Base-by-base conservation (phyloP, 306 rosid genomes). In the Mimosa pudica region DNA sequence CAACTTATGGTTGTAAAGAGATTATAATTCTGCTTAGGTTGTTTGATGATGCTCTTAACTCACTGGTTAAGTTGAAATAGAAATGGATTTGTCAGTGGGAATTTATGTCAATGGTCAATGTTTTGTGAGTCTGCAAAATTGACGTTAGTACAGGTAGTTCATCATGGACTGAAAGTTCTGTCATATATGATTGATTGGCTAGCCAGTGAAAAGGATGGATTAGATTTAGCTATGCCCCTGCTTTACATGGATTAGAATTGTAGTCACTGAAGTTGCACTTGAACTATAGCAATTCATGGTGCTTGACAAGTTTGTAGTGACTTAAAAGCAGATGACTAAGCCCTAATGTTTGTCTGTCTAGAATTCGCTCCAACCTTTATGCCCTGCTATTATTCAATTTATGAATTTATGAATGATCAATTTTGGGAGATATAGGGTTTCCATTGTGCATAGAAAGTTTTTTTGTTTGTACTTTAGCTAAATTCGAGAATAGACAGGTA, bases 351-450 rank as follows among this genome's bases (percentile, higher is more conserved):
- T 41, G 76, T 44, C 17, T 32, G 63, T 45, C 70, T 57, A 8
- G 44, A 20, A 45, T 52, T 52, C 14, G 14, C 41, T 44, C 33
- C 41, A 24, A 1, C 74, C 35, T 45, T 3, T 70, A 2, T 3
- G 38, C 24, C 8, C 38, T 73, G 68, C 64, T 35, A 11, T 54
- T 24, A 6, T 58, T 64, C 33, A 35, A 12, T 45, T 17, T 52
- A 24, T 24, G 30, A 24, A 24, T 24, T 24, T 24, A 24, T 24
- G 81, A 30, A 32, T 41, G 61, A 71, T 71, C 7, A 63, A 9
- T n/a, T 44, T 76, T 66, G 32, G 38, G 72, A 46, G 60, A 71
- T 77, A 73, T 52, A n/a, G 12, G 38, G 35, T 63, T 82, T 74
- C 61, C 9, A 4, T 1, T 36, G 9, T 35, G 10, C 10, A 51